These are phyloP conservation scores for Cyclotella sp. DNA, from an alignment of 108 stramenopile species.

Conservation along the genomic window DNA sequence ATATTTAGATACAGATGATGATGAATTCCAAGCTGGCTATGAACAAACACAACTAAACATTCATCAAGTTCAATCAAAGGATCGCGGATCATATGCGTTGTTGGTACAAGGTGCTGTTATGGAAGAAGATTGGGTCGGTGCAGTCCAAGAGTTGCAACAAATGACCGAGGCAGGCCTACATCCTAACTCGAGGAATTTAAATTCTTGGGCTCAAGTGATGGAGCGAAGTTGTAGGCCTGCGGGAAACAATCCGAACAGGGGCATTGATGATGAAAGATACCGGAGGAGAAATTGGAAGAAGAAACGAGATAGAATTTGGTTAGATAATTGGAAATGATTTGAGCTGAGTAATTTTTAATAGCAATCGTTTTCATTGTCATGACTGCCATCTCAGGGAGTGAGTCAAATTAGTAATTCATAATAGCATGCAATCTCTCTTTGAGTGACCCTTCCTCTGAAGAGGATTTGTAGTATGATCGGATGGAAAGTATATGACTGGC, in stretches of 20 bases:
- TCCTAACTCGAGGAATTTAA: slow-evolving; percentile 73
- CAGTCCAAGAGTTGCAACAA: slow-evolving; percentile 64
- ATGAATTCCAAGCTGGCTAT: slow-evolving; percentile 41
- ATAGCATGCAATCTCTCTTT: no score
- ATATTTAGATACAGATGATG: slow-evolving; percentile 50
- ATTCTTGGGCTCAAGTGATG: slow-evolving; percentile 71
- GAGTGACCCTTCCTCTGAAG: no score
- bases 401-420: no score
- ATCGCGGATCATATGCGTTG: slow-evolving; percentile 78
- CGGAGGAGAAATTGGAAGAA: background rate
- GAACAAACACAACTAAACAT: slow-evolving; percentile 39
- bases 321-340: background rate
- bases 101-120: slow-evolving; percentile 74
- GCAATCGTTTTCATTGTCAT: no score
- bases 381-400: no score
- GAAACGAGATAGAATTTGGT: slow-evolving; percentile 1
- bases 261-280: background rate
- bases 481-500: no score
- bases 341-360: no score
- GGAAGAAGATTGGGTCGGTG: slow-evolving; percentile 67
- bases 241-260: no score
- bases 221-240: slow-evolving; percentile 38
- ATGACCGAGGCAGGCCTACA: slow-evolving; percentile 80
- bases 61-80: slow-evolving; percentile 55
- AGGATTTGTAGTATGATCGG: no score